phyloP scores from a whole-genome alignment of 495 filamentous ascomycete genomes.

The Daldinia vernicosa region DNA sequence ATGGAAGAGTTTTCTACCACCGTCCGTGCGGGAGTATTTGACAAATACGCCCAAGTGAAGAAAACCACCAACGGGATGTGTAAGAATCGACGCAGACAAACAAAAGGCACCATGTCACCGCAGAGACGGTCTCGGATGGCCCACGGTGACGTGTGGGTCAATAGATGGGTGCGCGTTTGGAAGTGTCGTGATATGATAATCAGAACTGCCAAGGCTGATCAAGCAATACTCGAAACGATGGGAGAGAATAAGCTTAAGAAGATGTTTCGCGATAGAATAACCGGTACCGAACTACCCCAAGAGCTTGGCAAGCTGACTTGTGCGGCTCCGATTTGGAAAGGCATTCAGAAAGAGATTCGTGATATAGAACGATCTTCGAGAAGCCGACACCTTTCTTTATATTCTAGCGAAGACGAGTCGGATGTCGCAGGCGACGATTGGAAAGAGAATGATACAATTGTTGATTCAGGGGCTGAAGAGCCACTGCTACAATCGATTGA shows the following conservation, averaged over 20 bases:
- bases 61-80: slow-evolving; percentile 17
- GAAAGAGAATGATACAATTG: background rate
- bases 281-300: slow-evolving; percentile 16
- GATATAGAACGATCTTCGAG: slow-evolving; percentile 15
- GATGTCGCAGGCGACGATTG: slow-evolving; percentile 16
- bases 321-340: slow-evolving; percentile 26
- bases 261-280: slow-evolving; percentile 26
- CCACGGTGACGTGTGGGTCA: slow-evolving; percentile 26
- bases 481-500: slow-evolving; percentile 24
- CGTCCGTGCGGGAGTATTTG: slow-evolving; percentile 21
- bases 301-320: slow-evolving; percentile 18
- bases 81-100: slow-evolving; percentile 24
- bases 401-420: slow-evolving; percentile 18
- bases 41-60: slow-evolving; percentile 16
- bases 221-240: slow-evolving; percentile 20
- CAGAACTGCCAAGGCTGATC: slow-evolving; percentile 15
- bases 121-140: slow-evolving; percentile 11
- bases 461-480: background rate
- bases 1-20: slow-evolving; percentile 26
- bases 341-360: slow-evolving; percentile 20
- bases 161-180: slow-evolving; percentile 32
- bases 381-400: slow-evolving; percentile 4
- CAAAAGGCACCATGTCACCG: slow-evolving; percentile 12
- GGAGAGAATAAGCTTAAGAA: slow-evolving; percentile 28
- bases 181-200: slow-evolving; percentile 16